phyloP scores from a whole-genome alignment of 2,329 filamentous ascomycete species.

The Trichoderma simmonsii region DNA sequence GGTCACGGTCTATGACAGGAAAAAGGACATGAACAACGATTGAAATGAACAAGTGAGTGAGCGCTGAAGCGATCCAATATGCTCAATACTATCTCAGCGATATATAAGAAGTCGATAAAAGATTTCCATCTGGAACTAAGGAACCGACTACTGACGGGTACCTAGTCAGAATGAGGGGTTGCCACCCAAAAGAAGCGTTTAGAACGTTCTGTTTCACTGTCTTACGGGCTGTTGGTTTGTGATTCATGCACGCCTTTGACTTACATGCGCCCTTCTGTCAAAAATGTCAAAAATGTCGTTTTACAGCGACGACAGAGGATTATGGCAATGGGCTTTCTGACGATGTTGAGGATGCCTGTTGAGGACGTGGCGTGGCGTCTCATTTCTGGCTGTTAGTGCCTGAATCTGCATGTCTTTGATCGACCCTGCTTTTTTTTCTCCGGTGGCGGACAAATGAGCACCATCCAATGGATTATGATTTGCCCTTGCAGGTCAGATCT shows the following conservation, averaged over 20 bases:
- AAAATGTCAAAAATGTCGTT: not conserved
- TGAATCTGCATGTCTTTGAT: not conserved
- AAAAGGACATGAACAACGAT: not conserved
- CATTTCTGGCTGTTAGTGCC: not conserved
- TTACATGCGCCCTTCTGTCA: conserved; percentile 2
- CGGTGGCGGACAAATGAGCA: not conserved
- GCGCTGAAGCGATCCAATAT: not conserved
- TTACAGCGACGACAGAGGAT: not conserved
- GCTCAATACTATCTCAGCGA: not conserved
- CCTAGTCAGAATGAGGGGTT: not conserved
- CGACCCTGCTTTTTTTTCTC: not conserved
- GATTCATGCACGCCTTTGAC: not conserved
- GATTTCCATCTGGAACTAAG: not conserved
- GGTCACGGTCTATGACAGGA: not conserved
- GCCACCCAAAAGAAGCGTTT: not conserved
- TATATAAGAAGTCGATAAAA: not conserved
- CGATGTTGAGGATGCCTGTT: not conserved
- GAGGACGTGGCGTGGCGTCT: not conserved
- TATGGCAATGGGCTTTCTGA: not conserved
- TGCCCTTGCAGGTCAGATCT: not conserved
- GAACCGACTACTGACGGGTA: not conserved
- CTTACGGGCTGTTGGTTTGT: not conserved
- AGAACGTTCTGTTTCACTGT: conserved; percentile 1
- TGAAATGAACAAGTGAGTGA: not conserved
- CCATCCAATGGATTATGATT: not conserved